A percentile compares a stretch with the other conserved stretches of the same genome.
Evolutionary conservation across 345 rosid genomes (phyloP).

Genomic region (Syzygium aromaticum): DNA sequence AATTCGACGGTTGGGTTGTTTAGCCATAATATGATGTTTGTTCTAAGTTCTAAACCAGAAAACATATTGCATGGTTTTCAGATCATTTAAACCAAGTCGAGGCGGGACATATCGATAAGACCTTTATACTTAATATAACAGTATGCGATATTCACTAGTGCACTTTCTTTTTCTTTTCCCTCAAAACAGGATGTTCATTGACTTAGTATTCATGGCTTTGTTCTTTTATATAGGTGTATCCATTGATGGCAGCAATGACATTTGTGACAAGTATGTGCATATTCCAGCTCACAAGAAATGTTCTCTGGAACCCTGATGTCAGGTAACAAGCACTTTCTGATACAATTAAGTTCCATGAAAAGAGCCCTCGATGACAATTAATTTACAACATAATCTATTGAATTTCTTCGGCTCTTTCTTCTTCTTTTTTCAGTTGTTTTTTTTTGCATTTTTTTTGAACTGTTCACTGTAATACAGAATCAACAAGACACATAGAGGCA

Average conservation of each 20-base stretch:
- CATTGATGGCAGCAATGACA: constrained; percentile 71
- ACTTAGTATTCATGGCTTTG: background rate
- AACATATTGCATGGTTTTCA: background rate
- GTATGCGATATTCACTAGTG: no score
- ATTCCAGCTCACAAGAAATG: constrained; percentile 62
- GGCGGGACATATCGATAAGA: background rate
- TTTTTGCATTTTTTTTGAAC: background rate
- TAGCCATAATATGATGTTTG: background rate
- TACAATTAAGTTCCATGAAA: background rate
- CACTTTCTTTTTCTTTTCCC: no score
- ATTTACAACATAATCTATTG: background rate
- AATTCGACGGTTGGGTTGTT: background rate
- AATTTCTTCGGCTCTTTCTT: background rate
- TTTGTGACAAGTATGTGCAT: constrained; percentile 49
- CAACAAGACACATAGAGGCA: constrained; percentile 32
- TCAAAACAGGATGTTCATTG: background rate
- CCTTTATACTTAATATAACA: no score
- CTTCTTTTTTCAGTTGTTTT: background rate
- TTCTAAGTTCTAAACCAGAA: background rate
- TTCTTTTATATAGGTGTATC: constrained; percentile 38
- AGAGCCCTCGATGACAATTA: background rate
- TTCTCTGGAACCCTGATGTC: constrained; percentile 57
- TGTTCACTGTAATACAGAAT: constrained; percentile 21
- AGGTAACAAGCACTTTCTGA: constrained; percentile 22
- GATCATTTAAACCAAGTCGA: background rate